Evolutionary conservation across 2,329 filamentous ascomycete genomes (phyloP).

Genomic region (Pestalotiopsis sp.): DNA sequence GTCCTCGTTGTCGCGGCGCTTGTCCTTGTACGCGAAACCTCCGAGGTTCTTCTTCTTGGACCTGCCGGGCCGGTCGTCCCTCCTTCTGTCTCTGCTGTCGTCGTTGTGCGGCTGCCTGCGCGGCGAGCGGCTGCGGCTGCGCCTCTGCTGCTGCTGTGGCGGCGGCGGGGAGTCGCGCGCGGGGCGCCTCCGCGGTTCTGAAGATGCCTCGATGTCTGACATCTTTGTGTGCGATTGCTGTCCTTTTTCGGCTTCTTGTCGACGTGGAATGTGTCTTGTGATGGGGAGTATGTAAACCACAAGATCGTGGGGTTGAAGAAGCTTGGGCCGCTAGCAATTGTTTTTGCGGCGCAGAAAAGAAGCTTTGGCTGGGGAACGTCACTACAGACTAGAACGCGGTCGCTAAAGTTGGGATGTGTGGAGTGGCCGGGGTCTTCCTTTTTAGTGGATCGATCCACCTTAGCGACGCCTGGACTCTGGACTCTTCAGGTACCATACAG

Average conservation of each 20-base stretch:
- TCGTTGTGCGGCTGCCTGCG: neutral
- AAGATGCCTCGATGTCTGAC: neutral
- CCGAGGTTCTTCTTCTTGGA: conserved; percentile 39
- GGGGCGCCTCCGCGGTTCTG: neutral
- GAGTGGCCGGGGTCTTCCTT: no score
- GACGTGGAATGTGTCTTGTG: neutral
- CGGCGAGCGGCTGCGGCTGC: conserved; percentile 16
- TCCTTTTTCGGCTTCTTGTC: neutral
- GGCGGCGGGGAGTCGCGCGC: conserved; percentile 2
- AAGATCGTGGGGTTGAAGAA: neutral
- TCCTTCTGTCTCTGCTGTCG: conserved; percentile 20
- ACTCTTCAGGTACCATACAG: no score
- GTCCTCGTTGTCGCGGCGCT: conserved; percentile 49
- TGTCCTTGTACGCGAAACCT: conserved; percentile 64
- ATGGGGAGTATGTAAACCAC: neutral
- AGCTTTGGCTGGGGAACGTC: no score
- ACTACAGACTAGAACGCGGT: no score
- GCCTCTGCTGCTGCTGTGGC: conserved; percentile 2
- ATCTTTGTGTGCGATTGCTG: neutral
- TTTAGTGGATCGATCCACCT: no score
- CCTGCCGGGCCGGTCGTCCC: conserved; percentile 24
- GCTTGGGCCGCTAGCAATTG: neutral
- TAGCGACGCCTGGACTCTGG: no score
- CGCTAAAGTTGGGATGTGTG: no score
- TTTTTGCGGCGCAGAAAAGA: no score